Conservation (phyloP, 1,139 yeast genomes). For the Pichia sp. region DNA sequence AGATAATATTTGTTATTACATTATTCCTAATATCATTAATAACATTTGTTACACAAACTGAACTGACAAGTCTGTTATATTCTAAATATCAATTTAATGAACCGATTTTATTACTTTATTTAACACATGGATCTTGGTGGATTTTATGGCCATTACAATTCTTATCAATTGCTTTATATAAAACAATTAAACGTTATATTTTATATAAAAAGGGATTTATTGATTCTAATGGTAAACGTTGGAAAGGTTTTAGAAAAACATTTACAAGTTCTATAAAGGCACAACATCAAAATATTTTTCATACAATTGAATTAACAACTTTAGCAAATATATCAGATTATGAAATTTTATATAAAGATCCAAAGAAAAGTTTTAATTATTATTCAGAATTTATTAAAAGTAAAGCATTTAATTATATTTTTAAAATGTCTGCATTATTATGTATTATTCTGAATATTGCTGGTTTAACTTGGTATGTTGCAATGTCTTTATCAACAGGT, state of each 20-base stretch:
- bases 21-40: slow-evolving; percentile 56
- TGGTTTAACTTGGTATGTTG: slow-evolving; percentile 81
- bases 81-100: slow-evolving; percentile 51
- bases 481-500: slow-evolving; percentile 77
- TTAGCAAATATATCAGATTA: slow-evolving; percentile 22
- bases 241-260: slow-evolving; percentile 35
- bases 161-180: slow-evolving; percentile 38
- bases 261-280: slow-evolving; percentile 39
- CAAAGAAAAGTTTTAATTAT: slow-evolving; percentile 31
- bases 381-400: slow-evolving; percentile 36
- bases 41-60: slow-evolving; percentile 74
- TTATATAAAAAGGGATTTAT: slow-evolving; percentile 31
- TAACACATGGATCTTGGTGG: slow-evolving; percentile 82
- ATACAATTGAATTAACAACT: slow-evolving; percentile 32
- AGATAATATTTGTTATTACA: slow-evolving; percentile 47
- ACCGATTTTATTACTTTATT: slow-evolving; percentile 59
- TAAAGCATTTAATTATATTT: slow-evolving; percentile 44
- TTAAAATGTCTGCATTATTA: slow-evolving; percentile 39
- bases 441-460: slow-evolving; percentile 64
- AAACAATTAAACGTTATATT: slow-evolving; percentile 36
- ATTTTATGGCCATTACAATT: slow-evolving; percentile 69
- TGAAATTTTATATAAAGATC: slow-evolving; percentile 18
- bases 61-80: slow-evolving; percentile 69
- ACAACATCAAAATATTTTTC: slow-evolving; percentile 32
- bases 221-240: slow-evolving; percentile 31